phyloP scores from a whole-genome alignment of 164 flowering plant genomes.

The Vitis rotundifolia region DNA sequence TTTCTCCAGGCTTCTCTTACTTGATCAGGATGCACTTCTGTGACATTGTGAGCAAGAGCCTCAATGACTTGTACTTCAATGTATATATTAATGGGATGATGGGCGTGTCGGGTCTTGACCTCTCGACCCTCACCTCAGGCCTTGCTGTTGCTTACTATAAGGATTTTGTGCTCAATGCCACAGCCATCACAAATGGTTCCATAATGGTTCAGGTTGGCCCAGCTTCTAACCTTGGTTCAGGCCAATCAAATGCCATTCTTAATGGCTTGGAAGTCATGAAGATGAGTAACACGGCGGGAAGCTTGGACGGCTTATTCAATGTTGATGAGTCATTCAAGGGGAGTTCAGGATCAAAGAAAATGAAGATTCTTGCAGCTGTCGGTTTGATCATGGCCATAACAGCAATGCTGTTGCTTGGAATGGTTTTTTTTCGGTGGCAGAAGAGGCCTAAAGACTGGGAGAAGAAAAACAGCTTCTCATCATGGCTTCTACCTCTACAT shows the following conservation, averaged over 20 bases:
- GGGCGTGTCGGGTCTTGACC: slow-evolving; percentile 58
- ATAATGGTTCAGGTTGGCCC: slow-evolving; percentile 74
- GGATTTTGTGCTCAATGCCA: slow-evolving; percentile 68
- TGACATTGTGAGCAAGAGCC: slow-evolving; percentile 69
- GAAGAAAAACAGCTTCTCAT: slow-evolving; percentile 46
- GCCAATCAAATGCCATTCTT: slow-evolving; percentile 61
- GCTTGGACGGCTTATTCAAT: slow-evolving; percentile 61
- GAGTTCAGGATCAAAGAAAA: not conserved
- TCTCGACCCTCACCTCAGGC: slow-evolving; percentile 54
- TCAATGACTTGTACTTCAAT: slow-evolving; percentile 72
- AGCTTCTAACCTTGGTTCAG: slow-evolving; percentile 19
- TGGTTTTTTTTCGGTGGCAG: slow-evolving; percentile 37
- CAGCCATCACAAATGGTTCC: slow-evolving; percentile 39
- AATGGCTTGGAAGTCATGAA: slow-evolving; percentile 87
- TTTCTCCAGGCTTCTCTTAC: slow-evolving; percentile 58
- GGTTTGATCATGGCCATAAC: slow-evolving; percentile 49
- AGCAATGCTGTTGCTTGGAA: slow-evolving; percentile 38
- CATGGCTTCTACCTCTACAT: slow-evolving; percentile 58
- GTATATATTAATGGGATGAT: slow-evolving; percentile 60
- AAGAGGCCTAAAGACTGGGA: slow-evolving; percentile 50
- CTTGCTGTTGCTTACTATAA: slow-evolving; percentile 64
- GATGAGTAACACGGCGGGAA: slow-evolving; percentile 69
- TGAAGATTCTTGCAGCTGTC: slow-evolving; percentile 38
- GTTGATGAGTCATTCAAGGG: slow-evolving; percentile 36
- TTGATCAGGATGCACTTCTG: slow-evolving; percentile 80